phyloP scores from a whole-genome alignment of 352 stramenopile genomes.

The Globisporangium sylvaticum region DNA sequence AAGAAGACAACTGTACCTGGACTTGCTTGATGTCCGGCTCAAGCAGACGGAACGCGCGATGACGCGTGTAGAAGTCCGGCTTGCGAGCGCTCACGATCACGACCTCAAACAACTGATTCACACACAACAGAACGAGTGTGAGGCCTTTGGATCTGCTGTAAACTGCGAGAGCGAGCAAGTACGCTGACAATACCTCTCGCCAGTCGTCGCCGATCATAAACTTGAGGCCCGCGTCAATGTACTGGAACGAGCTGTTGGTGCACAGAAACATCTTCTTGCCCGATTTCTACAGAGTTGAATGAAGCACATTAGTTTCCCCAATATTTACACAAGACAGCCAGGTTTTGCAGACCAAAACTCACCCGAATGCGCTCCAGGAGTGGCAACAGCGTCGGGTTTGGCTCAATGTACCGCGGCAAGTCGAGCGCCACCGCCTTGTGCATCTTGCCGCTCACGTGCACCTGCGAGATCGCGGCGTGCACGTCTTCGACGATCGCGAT shows the following conservation, averaged over 20 bases:
- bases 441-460: slow-evolving; percentile 91
- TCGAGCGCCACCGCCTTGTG: slow-evolving; percentile 87
- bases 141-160: not conserved
- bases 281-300: slow-evolving; percentile 31
- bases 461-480: slow-evolving; percentile 79
- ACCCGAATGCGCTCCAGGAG: slow-evolving; percentile 78
- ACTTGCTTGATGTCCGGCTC: slow-evolving; percentile 64
- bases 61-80: slow-evolving; percentile 89
- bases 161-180: too few species aligned
- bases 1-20: too few species aligned
- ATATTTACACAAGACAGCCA: not conserved
- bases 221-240: slow-evolving; percentile 90
- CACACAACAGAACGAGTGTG: not conserved
- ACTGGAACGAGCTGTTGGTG: slow-evolving; percentile 92
- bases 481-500: slow-evolving; percentile 88
- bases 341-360: not conserved
- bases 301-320: not conserved
- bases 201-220: slow-evolving; percentile 91
- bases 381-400: slow-evolving; percentile 80
- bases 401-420: slow-evolving; percentile 85
- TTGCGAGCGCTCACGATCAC: slow-evolving; percentile 90
- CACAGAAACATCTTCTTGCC: slow-evolving; percentile 92
- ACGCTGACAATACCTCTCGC: slow-evolving; percentile 36
- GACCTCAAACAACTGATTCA: slow-evolving; percentile 80
- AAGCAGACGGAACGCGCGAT: slow-evolving; percentile 72